phyloP scores from a whole-genome alignment of 2,329 filamentous ascomycete species.

The Sporothrix brunneoviolacea region DNA sequence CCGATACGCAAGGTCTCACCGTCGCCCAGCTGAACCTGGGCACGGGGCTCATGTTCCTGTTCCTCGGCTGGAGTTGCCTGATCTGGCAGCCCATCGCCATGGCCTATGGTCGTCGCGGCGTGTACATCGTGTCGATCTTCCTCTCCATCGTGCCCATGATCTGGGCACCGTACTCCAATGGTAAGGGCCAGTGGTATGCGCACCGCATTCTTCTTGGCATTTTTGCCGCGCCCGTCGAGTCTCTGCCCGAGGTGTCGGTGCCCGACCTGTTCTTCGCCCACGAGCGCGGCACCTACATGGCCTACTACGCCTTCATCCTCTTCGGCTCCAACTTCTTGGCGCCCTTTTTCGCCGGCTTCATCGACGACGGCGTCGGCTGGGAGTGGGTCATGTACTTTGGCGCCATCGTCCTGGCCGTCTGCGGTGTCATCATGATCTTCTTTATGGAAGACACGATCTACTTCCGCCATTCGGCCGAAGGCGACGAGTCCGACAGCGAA shows the following conservation, averaged over 20 bases:
- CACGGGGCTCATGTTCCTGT: constrained; percentile 40
- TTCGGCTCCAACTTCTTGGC: constrained; percentile 29
- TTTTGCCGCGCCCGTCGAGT: constrained; percentile 38
- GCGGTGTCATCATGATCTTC: constrained; percentile 48
- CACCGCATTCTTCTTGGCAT: constrained; percentile 20
- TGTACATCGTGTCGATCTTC: constrained; percentile 22
- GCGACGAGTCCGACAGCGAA: constrained; percentile 13
- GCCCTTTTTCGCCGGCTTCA: constrained; percentile 43
- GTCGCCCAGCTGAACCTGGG: constrained; percentile 39
- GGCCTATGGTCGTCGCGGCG: constrained; percentile 32
- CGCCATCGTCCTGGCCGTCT: constrained; percentile 44
- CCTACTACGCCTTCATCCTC: constrained; percentile 36
- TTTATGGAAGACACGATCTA: constrained; percentile 57
- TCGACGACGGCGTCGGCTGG: constrained; percentile 43
- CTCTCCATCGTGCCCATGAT: constrained; percentile 27
- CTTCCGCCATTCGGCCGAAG: constrained; percentile 31
- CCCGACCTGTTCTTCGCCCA: constrained; percentile 52
- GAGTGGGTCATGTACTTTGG: constrained; percentile 46
- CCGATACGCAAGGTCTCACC: constrained; percentile 39
- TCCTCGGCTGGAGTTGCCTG: constrained; percentile 39
- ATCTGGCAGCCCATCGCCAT: constrained; percentile 44
- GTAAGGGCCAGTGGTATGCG: constrained; percentile 25
- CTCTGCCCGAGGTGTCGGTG: constrained; percentile 34
- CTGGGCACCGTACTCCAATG: constrained; percentile 32
- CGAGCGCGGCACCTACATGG: constrained; percentile 46